Evolutionary conservation across 768 basidiomycete genomes (phyloP), one percentile per base, ranked within the genome.

Genomic region (Pleurotus eryngii): DNA sequence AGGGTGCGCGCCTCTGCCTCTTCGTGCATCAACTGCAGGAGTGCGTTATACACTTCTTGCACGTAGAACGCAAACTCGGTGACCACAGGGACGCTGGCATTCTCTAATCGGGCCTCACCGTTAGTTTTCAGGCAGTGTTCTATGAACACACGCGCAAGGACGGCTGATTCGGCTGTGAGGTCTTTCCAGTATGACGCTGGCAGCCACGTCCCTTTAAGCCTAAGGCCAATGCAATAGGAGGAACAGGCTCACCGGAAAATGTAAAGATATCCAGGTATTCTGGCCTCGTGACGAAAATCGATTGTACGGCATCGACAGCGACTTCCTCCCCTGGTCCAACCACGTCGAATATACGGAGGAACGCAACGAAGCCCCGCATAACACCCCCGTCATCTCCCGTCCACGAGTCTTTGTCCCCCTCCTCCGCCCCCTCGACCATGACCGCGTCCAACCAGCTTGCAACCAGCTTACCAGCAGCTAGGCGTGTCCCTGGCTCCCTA

Each of bases 21-120:
- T 18, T 77, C 76, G 51, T 80, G 73, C 39, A 81, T 60, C 1
- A 72, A 65, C 12, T 65, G 66, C 17, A 81, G 67, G 8, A 83
- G 63, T 3, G 74, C 71, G 64, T 95, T 95, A 71, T 92, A 97
- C 0, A 84, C 79, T 43, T 83, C 77, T 67, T 96, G 90, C 35
- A 96, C 84, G 53, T 81, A 76, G 74, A 89, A 95, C 0, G 95
- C 95, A 60, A 97, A 86, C 0, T 87, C 84, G 0, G 94, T 96
- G n/a, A 97, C 90, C 39, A 95, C 92, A 0, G 96, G 96, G 3
- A 98, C 76, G 4, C 74, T 67, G 14, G 84, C 79, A 1, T 76
- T 67, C 65, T 96, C 93, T 5, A 96, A 72, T 24, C 84, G 81
- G 2, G 76, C 72, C 51, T 89, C 84, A 49, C 88, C 81, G 38